phyloP scores from a whole-genome alignment of 106 monocot species.

The Gastrodia elata region DNA sequence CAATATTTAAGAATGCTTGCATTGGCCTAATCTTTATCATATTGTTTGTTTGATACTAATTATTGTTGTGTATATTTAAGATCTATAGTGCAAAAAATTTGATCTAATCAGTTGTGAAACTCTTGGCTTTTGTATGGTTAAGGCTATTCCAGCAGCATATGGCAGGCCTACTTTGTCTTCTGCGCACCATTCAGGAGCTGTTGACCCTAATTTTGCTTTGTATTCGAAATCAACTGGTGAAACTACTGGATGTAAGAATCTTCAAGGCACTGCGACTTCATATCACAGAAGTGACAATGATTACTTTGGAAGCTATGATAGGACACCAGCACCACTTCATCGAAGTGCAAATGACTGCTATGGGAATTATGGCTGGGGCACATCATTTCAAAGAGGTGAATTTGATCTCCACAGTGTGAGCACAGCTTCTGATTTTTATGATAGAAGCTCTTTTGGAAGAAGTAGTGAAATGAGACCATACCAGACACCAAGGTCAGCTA shows the following conservation, averaged over 20 bases:
- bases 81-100: background rate
- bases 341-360: background rate
- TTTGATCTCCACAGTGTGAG: conserved; percentile 1
- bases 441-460: conserved; percentile 10
- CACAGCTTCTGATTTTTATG: conserved; percentile 6
- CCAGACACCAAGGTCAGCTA: conserved; percentile 5
- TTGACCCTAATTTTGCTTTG: background rate
- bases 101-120: background rate
- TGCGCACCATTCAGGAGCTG: background rate
- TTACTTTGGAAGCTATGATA: conserved; percentile 5
- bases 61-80: background rate
- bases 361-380: background rate
- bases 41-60: background rate
- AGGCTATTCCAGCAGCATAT: conserved; percentile 20
- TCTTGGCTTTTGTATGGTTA: background rate
- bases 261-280: background rate
- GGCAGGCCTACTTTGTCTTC: conserved; percentile 10
- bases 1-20: background rate
- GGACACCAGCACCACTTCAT: conserved; percentile 1
- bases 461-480: conserved; percentile 7
- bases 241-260: conserved; percentile 1
- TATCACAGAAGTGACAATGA: background rate
- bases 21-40: background rate
- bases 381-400: conserved; percentile 17
- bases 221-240: background rate